Evolutionary conservation across 139 green algal genomes (phyloP), one percentile per base, ranked within the genome.

Genomic region (Chloropicon primus): DNA sequence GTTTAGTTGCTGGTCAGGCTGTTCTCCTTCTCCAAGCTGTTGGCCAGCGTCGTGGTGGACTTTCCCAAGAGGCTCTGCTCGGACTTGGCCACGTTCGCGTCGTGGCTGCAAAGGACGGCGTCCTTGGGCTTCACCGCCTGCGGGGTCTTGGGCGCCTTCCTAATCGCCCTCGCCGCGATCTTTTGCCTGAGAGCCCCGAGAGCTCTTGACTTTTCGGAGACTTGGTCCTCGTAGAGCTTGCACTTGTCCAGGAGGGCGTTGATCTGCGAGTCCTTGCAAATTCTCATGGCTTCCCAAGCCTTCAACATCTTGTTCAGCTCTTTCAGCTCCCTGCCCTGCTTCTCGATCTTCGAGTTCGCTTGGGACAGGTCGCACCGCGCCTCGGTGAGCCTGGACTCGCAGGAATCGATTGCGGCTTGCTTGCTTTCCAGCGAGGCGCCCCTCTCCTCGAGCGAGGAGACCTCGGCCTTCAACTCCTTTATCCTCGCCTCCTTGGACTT

Each of bases 181-280:
- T 62, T 62, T 17, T 62, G 10, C 41, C 41, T 62, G 10, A 62
- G 41, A 5, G 41, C 41, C 41, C 41, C 41, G 41, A 62, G 41
- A 17, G 41, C 41, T 17, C 41, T 62, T 17, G 41, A 62, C 79
- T 90, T 90, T 75, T 91, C 87, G 21, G 84, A 84, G 21, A 82
- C 80, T 5, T 89, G 84, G 74, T 91, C 87, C 79, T 91, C 87
- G 72, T 86, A 79, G 2, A 84, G 83, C 84, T 90, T 91, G 82
- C 83, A 87, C 21, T 86, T 80, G 80, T 91, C 87, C 78, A 90
- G 78, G 27, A 91, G 82, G 0, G 82, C 80, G 2, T 86, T 79
- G 26, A 91, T 91, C 80, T 91, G 88, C 2, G 86, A 84, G 76
- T 92, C 88, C 82, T 92, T 92, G 78, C 85, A 83, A 28, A 90